Evolutionary conservation across 2,329 filamentous ascomycete species (phyloP), one percentile per base, ranked within the genome.

Genomic region (Myriosclerotinia duriaeana): DNA sequence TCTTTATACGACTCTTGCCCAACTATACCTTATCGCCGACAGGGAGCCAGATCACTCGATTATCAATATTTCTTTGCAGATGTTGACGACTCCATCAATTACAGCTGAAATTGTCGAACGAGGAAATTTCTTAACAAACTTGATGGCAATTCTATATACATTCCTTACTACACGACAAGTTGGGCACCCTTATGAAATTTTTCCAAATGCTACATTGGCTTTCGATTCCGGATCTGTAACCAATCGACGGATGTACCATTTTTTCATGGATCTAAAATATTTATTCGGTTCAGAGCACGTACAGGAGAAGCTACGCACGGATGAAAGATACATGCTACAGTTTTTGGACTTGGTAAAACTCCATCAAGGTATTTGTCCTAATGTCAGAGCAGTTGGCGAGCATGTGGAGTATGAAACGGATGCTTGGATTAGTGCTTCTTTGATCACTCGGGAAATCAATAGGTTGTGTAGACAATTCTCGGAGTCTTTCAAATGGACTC

Each of bases 321-420:
- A 98, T 77, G 87, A 90, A 64, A 87, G 93, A 67, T 99, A 99
- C 74, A 84, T 97, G 65, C 83, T 96, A 77, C 96, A 99, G 75
- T 99, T 98, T 78, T 82, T 99, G 54, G 96, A 99, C 76, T 82
- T 99, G 20, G 92, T 97, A 70, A 97, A 97, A 78, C 84, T 99
- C 55, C 93, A 97, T 71, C 96, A 99, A 79, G 94, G 95, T 38
- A 97, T 99, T 66, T 97, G 94, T 73, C 95, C 95, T 1, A 99
- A 98, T 74, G 84, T 93, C 55, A 86, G 96, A 69, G 95, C 94
- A 2, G 87, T 97, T 30, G 93, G 93, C 20, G 95, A 98, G 75
- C 95, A 99, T 77, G 91, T 99, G 42, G 96, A 99, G 77, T 99
- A 98, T 75, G 95, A 99, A 78, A 96, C 93, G 2, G 96, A 99